Conservation (phyloP, 1,139 yeast species). For the Suhomyces guaymorum region DNA sequence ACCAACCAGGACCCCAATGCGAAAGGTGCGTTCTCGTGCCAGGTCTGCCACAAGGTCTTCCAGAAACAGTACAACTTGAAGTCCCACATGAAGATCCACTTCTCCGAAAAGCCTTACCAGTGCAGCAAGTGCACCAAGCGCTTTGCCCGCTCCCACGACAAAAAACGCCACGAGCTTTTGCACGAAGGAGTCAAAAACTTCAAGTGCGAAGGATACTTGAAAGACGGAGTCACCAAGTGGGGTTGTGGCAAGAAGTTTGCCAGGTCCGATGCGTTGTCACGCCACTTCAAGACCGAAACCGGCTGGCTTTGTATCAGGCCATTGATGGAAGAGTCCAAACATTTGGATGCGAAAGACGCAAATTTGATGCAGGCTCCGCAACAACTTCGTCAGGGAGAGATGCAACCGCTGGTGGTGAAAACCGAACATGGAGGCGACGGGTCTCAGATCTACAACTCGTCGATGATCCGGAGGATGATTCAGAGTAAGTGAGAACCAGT, state of each 20-base stretch:
- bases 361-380: slow-evolving; percentile 6
- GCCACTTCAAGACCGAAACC: slow-evolving; percentile 60
- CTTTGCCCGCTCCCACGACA: slow-evolving; percentile 59
- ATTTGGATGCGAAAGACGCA: slow-evolving; percentile 25
- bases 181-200: slow-evolving; percentile 58
- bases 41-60: slow-evolving; percentile 50
- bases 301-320: slow-evolving; percentile 61
- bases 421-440: too few species aligned
- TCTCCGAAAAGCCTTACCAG: slow-evolving; percentile 54
- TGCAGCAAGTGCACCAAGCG: slow-evolving; percentile 51
- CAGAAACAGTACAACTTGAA: slow-evolving; percentile 57
- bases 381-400: slow-evolving; percentile 8
- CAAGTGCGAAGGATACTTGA: slow-evolving; percentile 54
- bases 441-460: slow-evolving; percentile 11
- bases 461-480: slow-evolving; percentile 10
- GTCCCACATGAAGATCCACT: slow-evolving; percentile 58
- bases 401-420: too few species aligned
- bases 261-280: slow-evolving; percentile 55
- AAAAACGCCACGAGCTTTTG: slow-evolving; percentile 55
- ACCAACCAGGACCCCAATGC: not conserved
- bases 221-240: slow-evolving; percentile 55
- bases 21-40: slow-evolving; percentile 39
- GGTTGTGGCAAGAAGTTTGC: slow-evolving; percentile 63
- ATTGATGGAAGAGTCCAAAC: slow-evolving; percentile 46
- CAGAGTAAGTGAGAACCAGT: slow-evolving; percentile 9